Evolutionary conservation across 768 basidiomycete species (phyloP).

Genomic region (Rhizopogon vulgaris): DNA sequence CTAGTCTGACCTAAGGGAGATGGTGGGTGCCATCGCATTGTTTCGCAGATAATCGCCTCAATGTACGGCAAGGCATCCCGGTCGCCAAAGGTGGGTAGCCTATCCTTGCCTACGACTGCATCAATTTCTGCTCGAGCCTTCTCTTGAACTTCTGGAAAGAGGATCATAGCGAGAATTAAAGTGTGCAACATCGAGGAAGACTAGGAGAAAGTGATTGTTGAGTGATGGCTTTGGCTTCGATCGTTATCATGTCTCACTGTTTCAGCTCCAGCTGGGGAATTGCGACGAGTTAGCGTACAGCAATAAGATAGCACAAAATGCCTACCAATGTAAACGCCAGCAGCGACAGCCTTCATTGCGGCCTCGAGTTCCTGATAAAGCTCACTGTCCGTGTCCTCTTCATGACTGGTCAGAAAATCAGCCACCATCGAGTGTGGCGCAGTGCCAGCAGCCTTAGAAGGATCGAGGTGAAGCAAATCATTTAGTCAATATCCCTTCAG

Average conservation of each 20-base stretch:
- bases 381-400: not conserved
- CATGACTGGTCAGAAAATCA: not conserved
- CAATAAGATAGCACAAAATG: not conserved
- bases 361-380: too few relatives aligned
- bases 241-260: not conserved
- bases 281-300: not conserved
- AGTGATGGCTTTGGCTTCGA: not conserved
- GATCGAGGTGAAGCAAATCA: too few relatives aligned
- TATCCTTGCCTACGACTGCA: not conserved
- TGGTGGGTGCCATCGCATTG: slow-evolving; percentile 3
- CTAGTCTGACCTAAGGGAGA: slow-evolving; percentile 1
- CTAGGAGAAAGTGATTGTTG: not conserved
- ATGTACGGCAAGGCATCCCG: slow-evolving; percentile 1
- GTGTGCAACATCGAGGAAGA: slow-evolving; percentile 1
- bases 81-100: slow-evolving; percentile 1
- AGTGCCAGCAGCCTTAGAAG: not conserved
- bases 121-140: slow-evolving; percentile 5
- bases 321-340: slow-evolving; percentile 1
- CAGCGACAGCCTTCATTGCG: not conserved
- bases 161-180: slow-evolving; percentile 1
- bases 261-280: not conserved
- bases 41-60: slow-evolving; percentile 5
- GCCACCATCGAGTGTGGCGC: slow-evolving; percentile 7
- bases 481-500: not conserved
- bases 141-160: slow-evolving; percentile 7